Conservation (phyloP, 306 rosid species). For the Acmispon strigosus region DNA sequence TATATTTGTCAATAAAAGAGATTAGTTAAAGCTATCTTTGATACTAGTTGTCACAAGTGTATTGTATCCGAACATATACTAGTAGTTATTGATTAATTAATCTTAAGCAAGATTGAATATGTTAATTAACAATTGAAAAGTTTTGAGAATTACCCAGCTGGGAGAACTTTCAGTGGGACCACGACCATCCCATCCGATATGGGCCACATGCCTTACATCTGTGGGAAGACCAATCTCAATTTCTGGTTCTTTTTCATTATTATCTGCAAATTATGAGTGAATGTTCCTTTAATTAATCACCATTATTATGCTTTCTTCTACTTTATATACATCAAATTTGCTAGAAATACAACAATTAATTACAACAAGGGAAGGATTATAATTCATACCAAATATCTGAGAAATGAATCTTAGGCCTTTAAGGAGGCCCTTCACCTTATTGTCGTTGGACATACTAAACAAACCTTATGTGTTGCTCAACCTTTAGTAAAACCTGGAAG, state of each 20-base stretch:
- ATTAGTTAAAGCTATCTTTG: too few relatives aligned
- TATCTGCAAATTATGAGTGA: conserved; percentile 35
- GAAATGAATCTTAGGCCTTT: conserved; percentile 86
- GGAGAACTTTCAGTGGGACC: conserved; percentile 79
- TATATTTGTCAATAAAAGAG: too few relatives aligned
- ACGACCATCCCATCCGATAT: conserved; percentile 84
- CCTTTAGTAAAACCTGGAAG: conserved; percentile 6
- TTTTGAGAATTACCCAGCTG: conserved; percentile 58
- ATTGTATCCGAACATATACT: too few relatives aligned
- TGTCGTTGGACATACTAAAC: conserved; percentile 43
- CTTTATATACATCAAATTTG: too few relatives aligned
- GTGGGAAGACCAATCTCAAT: conserved; percentile 86
- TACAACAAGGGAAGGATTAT: not conserved
- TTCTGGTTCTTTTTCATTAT: conserved; percentile 57
- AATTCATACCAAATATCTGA: conserved; percentile 73
- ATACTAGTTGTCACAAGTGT: too few relatives aligned
- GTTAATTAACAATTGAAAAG: not conserved
- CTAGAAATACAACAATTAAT: too few relatives aligned
- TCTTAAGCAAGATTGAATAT: not conserved
- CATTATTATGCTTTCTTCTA: not conserved
- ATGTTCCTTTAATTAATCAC: not conserved
- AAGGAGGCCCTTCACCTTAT: conserved; percentile 84
- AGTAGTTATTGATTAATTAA: not conserved
- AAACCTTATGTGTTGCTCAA: not conserved
- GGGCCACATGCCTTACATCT: conserved; percentile 94